Base-by-base conservation (phyloP, 169 alveolate genomes). In the Blepharisma undulans region DNA sequence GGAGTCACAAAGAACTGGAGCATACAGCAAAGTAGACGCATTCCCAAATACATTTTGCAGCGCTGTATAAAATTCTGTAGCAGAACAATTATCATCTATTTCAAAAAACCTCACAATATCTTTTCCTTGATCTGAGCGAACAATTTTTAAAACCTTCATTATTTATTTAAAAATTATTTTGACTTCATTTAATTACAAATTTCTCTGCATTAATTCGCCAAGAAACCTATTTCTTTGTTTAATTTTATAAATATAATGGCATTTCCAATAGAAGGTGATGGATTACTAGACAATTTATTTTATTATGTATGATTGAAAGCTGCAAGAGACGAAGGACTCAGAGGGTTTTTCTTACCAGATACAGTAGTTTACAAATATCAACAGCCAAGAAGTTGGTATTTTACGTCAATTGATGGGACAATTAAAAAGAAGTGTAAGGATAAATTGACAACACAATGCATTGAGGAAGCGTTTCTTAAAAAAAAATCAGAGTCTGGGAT, bases 351-450 rank as follows among this genome's bases (percentile, higher is more conserved):
- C 93, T 72, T 93, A 5, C 98, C 98, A 22, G 97, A 96, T 61
- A 96, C 98, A 33, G 92, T 96, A 32, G 92, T 96, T 60, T 96
- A 94, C 91, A 92, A 93, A 76, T 94, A 94, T 90, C 94, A 95
- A 88, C 89, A 96, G 74, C 98, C 98, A 32, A 88, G 96, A 25
- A 93, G 90, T 91, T 96, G 98, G 97, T 96, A 96, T 88, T 96
- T 96, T 80, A 94, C 97, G 19, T 91, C 94, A 74, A 92, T 90
- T 3, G 96, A 94, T 78, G 91, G 94, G 21, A 89, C 92, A 85
- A 86, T 96, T 12, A 89, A 94, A 87, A 92, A 93, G 87, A 94
- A 94, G 66, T 76, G 90, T 77, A 85, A 94, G 76, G 92, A 94
- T 48, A 96, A 96, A 84, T 88, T 96, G 34, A 94, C 82, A 76